Conservation (phyloP, 352 stramenopile species). For the Elongisporangium senticosum region DNA sequence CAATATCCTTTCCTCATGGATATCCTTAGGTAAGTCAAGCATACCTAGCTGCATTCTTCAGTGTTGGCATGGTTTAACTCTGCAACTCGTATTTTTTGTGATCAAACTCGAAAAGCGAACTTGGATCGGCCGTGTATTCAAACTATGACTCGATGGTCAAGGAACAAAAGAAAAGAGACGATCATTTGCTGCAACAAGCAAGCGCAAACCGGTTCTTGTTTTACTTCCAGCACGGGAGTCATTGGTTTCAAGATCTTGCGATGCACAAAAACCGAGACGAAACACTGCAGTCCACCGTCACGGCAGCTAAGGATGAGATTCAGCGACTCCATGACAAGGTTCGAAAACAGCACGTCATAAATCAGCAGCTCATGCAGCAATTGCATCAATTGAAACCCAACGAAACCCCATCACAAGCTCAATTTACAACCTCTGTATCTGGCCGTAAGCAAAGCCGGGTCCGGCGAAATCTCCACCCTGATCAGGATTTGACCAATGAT, state of each 20-base stretch:
- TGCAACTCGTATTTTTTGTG: neutral
- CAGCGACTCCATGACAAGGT: conserved; percentile 32
- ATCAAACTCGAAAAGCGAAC: conserved; percentile 9
- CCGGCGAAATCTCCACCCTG: neutral
- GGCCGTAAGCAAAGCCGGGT: neutral
- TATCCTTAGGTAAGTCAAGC: conserved; percentile 16
- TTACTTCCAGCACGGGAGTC: conserved; percentile 42
- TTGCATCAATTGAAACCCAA: neutral
- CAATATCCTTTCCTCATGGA: conserved; percentile 46
- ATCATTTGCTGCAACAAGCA: neutral
- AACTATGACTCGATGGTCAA: conserved; percentile 27
- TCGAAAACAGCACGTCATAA: conserved; percentile 23
- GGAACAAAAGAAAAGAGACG: conserved; percentile 4
- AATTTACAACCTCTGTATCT: neutral
- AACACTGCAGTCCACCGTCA: conserved; percentile 12
- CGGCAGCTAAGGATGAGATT: conserved; percentile 29
- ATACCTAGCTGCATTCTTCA: neutral
- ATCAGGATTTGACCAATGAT: neutral
- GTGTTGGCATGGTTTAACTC: neutral
- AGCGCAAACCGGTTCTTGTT: conserved; percentile 22
- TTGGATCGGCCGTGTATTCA: conserved; percentile 31
- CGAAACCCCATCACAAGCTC: neutral
- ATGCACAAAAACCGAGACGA: conserved; percentile 18
- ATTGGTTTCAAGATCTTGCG: conserved; percentile 37
- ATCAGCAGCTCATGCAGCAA: neutral